Conservation (phyloP, 2,329 filamentous ascomycete species). For the Fusarium zealandicum region DNA sequence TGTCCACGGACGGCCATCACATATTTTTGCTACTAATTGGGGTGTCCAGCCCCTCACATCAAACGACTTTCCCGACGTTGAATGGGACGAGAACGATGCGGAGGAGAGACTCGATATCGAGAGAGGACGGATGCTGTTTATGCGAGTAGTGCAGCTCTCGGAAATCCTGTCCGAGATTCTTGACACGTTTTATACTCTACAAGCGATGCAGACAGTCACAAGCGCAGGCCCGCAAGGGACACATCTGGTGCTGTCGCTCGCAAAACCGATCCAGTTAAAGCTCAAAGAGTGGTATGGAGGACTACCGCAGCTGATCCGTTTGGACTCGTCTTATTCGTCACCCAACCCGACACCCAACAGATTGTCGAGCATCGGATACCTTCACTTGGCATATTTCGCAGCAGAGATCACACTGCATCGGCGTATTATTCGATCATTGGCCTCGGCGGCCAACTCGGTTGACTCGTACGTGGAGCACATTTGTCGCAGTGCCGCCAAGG, state of each 20-base stretch:
- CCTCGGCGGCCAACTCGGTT: slow-evolving; percentile 52
- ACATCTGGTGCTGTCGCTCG: slow-evolving; percentile 74
- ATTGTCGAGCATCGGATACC: slow-evolving; percentile 72
- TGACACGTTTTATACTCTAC: slow-evolving; percentile 82
- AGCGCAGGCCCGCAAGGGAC: slow-evolving; percentile 74
- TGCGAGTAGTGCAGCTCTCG: slow-evolving; percentile 77
- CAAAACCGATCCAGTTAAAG: slow-evolving; percentile 83
- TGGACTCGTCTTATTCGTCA: slow-evolving; percentile 65
- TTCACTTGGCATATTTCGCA: slow-evolving; percentile 92
- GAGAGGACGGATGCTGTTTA: slow-evolving; percentile 73
- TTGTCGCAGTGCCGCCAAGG: slow-evolving; percentile 92
- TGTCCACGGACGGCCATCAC: slow-evolving; percentile 84
- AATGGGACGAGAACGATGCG: slow-evolving; percentile 66
- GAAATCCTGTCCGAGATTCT: slow-evolving; percentile 81
- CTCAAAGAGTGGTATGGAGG: slow-evolving; percentile 82
- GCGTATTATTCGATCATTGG: slow-evolving; percentile 84
- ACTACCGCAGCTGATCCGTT: slow-evolving; percentile 68
- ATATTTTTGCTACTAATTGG: slow-evolving; percentile 75
- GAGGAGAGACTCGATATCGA: slow-evolving; percentile 72
- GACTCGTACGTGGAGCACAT: slow-evolving; percentile 90
- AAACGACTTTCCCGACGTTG: slow-evolving; percentile 77
- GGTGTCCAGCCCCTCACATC: slow-evolving; percentile 71
- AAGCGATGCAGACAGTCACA: slow-evolving; percentile 73
- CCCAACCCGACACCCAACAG: slow-evolving; percentile 50
- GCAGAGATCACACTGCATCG: slow-evolving; percentile 93